phyloP scores from a whole-genome alignment of 1,139 yeast genomes.

The Sugiyamaella castrensis region DNA sequence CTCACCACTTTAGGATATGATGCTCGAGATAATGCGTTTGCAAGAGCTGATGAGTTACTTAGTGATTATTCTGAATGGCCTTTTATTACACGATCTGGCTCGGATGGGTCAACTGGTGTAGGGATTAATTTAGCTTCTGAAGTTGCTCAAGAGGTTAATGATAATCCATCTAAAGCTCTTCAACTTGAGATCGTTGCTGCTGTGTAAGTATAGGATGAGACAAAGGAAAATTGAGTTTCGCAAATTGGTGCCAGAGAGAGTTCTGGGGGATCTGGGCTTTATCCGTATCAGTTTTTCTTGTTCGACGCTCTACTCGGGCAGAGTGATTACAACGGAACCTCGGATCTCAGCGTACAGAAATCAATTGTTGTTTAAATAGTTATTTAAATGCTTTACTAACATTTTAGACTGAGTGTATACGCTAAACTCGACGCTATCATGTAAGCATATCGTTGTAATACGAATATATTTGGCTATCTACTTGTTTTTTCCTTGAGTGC shows the following conservation, averaged over 20 bases:
- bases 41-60: slow-evolving; percentile 87
- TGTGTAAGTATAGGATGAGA: slow-evolving; percentile 46
- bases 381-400: slow-evolving; percentile 9
- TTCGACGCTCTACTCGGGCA: no score
- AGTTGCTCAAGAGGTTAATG: slow-evolving; percentile 62
- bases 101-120: slow-evolving; percentile 52
- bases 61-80: slow-evolving; percentile 84
- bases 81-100: slow-evolving; percentile 58
- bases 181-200: slow-evolving; percentile 91
- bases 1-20: slow-evolving; percentile 76
- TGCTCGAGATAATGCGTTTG: slow-evolving; percentile 88
- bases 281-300: no score
- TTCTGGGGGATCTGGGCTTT: no score
- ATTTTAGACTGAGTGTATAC: slow-evolving; percentile 27
- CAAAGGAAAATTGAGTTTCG: no score
- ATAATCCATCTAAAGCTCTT: slow-evolving; percentile 55
- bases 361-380: slow-evolving; percentile 1
- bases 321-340: no score
- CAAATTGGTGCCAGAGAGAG: no score
- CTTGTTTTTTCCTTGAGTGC: no score
- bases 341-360: no score
- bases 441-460: slow-evolving; percentile 15
- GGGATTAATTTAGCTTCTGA: slow-evolving; percentile 75
- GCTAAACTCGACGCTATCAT: slow-evolving; percentile 39
- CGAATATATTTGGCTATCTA: no score